Base-by-base conservation (phyloP, 1,284 basidiomycete genomes). In the Fistulina hepatica region DNA sequence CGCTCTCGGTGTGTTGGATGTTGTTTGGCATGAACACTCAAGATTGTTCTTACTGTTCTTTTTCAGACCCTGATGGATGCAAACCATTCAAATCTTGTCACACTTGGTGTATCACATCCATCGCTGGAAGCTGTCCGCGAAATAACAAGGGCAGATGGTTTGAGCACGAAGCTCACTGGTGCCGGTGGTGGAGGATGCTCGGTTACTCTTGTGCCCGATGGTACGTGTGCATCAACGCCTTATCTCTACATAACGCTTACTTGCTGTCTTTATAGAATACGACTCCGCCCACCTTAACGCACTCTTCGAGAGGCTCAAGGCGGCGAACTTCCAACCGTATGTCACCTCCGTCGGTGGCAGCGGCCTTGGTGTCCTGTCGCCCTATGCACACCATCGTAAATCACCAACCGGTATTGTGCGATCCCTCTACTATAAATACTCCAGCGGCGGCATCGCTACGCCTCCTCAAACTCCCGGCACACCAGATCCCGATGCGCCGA, bases 171-270 rank as follows among this genome's bases (percentile, higher is more conserved):
- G 66, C 63, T 99, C 38, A 99, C 95, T 2, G 95, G 95, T 27
- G 94, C 95, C 3, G 95, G 95, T n/a, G 95, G 95, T 20, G 95
- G 95, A 12, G 95, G 95, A 12, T 98, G 95, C 53, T 85, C 94
- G 2, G 91, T 98, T 20, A 97, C 93, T 5, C 73, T 98, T 22
- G 70, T 98, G 36, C 93, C 93, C 35, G 91, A 97, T 61, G 73
- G 90, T 79, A 43, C 40, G 69, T 60, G n/a, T 41, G n/a, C n/a
- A n/a, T n/a, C n/a, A n/a, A n/a, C n/a, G n/a, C n/a, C 24, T 37
- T 42, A 44, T 42, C 44, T 21, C 19, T 32, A 8, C 20, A 16
- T 6, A 11, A 37, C 36, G 25, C 45, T 45, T 41, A 44, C 36
- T 28, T 28, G 33, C 36, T 36, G 40, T 40, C 13, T 39, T 27